Percentiles rank a stretch among this genome's conserved stretches.
phyloP scores from a whole-genome alignment of 2,329 filamentous ascomycete species.

The Ascochyta clinopodiicola region DNA sequence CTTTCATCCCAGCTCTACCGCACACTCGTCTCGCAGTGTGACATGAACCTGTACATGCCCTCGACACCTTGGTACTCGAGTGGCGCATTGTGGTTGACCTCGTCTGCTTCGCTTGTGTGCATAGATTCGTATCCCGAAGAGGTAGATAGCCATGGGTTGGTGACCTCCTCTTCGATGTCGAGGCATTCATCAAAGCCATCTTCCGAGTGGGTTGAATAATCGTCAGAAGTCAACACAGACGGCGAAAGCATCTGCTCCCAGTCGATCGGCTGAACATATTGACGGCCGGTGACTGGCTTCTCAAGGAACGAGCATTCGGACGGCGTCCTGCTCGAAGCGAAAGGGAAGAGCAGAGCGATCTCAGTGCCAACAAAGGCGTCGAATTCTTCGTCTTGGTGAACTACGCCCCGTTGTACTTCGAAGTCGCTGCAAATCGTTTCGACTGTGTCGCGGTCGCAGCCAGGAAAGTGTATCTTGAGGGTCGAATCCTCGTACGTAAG shows the following conservation, averaged over 20 bases:
- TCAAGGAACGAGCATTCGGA: slow-evolving; percentile 56
- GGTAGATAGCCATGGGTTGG: slow-evolving; percentile 62
- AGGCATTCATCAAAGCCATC: slow-evolving; percentile 49
- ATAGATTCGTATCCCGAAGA: slow-evolving; percentile 64
- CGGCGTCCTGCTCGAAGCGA: slow-evolving; percentile 69
- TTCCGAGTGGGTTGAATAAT: slow-evolving; percentile 50
- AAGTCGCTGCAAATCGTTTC: slow-evolving; percentile 86
- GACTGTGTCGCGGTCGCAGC: slow-evolving; percentile 82
- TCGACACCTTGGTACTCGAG: slow-evolving; percentile 69
- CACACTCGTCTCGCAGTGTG: slow-evolving; percentile 62
- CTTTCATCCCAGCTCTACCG: slow-evolving; percentile 1
- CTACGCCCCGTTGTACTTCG: slow-evolving; percentile 78
- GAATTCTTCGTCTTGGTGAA: slow-evolving; percentile 81
- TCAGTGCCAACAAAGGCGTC: slow-evolving; percentile 70
- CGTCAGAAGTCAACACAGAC: slow-evolving; percentile 39
- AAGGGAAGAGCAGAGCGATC: slow-evolving; percentile 84
- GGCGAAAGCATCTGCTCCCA: slow-evolving; percentile 66
- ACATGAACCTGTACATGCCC: slow-evolving; percentile 70
- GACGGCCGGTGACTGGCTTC: slow-evolving; percentile 48
- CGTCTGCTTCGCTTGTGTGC: slow-evolving; percentile 60
- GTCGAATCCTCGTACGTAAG: slow-evolving; percentile 73
- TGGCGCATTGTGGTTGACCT: slow-evolving; percentile 46
- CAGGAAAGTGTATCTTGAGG: slow-evolving; percentile 85
- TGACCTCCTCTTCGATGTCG: slow-evolving; percentile 46
- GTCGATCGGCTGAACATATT: slow-evolving; percentile 51